phyloP scores from a whole-genome alignment of 2,329 filamentous ascomycete genomes.

The Pseudogymnoascus sp. region DNA sequence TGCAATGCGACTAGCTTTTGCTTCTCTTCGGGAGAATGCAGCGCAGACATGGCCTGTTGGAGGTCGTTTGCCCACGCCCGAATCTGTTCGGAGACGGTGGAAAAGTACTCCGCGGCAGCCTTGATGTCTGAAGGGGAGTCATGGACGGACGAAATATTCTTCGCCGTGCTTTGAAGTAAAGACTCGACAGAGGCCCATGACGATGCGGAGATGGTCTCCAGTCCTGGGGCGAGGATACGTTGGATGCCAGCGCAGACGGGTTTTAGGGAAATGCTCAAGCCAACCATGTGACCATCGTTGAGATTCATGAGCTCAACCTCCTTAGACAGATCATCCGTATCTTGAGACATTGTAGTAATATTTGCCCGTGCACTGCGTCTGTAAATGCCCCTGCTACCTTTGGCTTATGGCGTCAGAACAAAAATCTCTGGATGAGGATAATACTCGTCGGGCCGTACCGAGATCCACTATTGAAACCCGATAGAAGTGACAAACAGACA shows the following conservation, averaged over 20 bases:
- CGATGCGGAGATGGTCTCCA: background rate
- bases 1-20: background rate
- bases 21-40: background rate
- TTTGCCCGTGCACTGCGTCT: constrained; percentile 1
- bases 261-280: constrained; percentile 3
- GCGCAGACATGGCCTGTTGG: background rate
- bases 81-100: background rate
- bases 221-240: background rate
- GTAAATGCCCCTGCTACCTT: background rate
- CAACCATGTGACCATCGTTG: background rate
- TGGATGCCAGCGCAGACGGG: background rate
- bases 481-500: background rate
- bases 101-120: background rate
- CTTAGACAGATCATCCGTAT: constrained; percentile 3
- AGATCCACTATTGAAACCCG: constrained; percentile 4
- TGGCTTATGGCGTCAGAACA: background rate
- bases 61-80: background rate
- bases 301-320: constrained; percentile 6
- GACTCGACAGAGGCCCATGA: background rate
- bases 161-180: background rate
- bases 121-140: background rate
- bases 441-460: constrained; percentile 6
- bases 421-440: constrained; percentile 2
- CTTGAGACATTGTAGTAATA: constrained; percentile 2
- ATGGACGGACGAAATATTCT: background rate